phyloP scores from a whole-genome alignment of 2,329 filamentous ascomycete species.

The Malbranchea zuffiana region DNA sequence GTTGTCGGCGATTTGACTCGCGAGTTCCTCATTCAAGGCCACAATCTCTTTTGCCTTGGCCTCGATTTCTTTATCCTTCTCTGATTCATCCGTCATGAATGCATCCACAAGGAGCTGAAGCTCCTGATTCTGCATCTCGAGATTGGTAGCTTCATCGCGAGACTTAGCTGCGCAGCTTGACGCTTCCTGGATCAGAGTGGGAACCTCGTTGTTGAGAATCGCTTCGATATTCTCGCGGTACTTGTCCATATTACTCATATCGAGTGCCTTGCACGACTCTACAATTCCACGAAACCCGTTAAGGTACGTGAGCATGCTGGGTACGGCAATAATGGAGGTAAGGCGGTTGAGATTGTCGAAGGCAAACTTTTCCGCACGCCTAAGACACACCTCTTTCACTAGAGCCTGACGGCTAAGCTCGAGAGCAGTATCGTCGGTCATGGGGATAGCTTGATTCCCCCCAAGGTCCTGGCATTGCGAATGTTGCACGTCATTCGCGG shows the following conservation, averaged over 20 bases:
- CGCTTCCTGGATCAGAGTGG: conserved; percentile 6
- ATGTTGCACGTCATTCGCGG: conserved; percentile 1
- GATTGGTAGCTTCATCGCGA: too few species aligned
- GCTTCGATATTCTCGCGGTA: conserved; percentile 2
- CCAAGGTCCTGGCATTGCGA: conserved; percentile 2
- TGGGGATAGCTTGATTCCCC: background rate
- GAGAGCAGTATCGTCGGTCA: conserved; percentile 3
- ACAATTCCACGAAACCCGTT: conserved; percentile 5
- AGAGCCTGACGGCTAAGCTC: conserved; percentile 4
- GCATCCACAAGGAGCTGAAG: background rate
- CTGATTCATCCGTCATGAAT: background rate
- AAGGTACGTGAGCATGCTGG: conserved; percentile 1
- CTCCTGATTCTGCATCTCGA: conserved; percentile 8
- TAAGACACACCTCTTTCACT: background rate
- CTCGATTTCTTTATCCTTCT: background rate
- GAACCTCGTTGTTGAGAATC: conserved; percentile 1
- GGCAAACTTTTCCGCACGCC: background rate
- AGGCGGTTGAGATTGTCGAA: conserved; percentile 6
- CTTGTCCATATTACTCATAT: too few species aligned
- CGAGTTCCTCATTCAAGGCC: conserved; percentile 4
- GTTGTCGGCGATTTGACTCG: background rate
- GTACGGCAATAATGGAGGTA: conserved; percentile 3
- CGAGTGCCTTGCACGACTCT: conserved; percentile 2
- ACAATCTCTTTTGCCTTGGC: background rate
- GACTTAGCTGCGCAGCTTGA: background rate